Base-by-base conservation (phyloP, 2,329 filamentous ascomycete genomes). In the Trichoderma sp. region DNA sequence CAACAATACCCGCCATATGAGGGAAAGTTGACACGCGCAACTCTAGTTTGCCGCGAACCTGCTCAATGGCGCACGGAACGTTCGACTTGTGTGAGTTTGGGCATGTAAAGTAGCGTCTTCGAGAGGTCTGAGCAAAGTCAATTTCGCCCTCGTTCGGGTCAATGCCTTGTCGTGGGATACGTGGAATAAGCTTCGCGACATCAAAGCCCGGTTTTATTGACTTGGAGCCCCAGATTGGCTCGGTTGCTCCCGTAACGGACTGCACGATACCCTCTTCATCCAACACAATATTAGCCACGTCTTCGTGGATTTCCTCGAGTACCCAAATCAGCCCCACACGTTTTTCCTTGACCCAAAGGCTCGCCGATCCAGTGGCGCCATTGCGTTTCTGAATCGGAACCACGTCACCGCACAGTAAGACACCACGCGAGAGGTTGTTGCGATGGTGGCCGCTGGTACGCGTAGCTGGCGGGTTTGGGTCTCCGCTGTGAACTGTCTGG, bases 321-420 rank as follows among this genome's bases (percentile, higher is more conserved):
- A 99, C 96, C 96, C 96, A 99, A 70, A 99, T 98, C 70, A 99
- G 81, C 11, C 95, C 94, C 64, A 93, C 90, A 59, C 91, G 88
- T 80, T 99, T 99, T 79, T 99, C 96, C 82, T 99, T 99, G 4
- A 99, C 96, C 96, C 96, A 99, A 49, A 99, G 83, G 79, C 94
- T 98, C 46, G 96, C 96, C 69, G 96, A 94, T 2, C 96, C 96
- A 5, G 91, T 95, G 13, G 91, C 88, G 4, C 96, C 96, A 75
- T 99, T 97, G 70, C 96, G 89, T 80, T 98, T 99, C 78, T 94
- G 92, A 70, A 99, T 99, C 0, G 96, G 96, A 21, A 99, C 93
- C n/a, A 99, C 95, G 78, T 99, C 96, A 54, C 96, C 96, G 74
- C 96, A 99, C 1, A 99, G 85, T 64, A 99, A 80, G 30, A 99